Percentiles rank a stretch among this genome's conserved stretches.
These are phyloP conservation scores for Syncephalastrum monosporum DNA, from an alignment of 371 early-diverging fungal genomes.

Conservation along the genomic window DNA sequence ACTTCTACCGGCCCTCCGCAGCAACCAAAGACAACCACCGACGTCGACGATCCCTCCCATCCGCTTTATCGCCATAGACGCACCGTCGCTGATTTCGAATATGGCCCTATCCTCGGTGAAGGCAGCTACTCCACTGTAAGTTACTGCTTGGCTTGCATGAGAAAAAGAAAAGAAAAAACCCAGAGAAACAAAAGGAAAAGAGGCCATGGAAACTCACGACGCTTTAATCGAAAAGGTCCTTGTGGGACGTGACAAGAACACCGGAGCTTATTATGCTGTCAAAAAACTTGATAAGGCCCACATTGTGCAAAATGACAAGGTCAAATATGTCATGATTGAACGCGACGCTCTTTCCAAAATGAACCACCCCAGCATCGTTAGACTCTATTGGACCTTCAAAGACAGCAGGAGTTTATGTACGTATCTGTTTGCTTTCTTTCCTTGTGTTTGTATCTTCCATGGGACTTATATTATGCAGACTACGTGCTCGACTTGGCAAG, in stretches of 20 bases:
- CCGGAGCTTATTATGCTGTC: constrained; percentile 78
- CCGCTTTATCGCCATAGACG: constrained; percentile 39
- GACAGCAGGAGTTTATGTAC: constrained; percentile 85
- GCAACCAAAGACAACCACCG: constrained; percentile 16
- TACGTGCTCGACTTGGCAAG: constrained; percentile 88
- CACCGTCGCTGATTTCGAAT: constrained; percentile 73
- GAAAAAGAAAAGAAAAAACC: not conserved
- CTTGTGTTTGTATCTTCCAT: not conserved
- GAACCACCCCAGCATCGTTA: constrained; percentile 88
- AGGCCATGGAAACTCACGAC: too few relatives aligned
- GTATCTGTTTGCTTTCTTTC: constrained; percentile 2
- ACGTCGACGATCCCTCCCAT: constrained; percentile 46
- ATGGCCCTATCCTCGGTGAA: constrained; percentile 86
- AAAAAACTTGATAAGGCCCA: constrained; percentile 94
- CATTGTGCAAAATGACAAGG: constrained; percentile 90
- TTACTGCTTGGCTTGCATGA: not conserved
- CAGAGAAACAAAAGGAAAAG: too few relatives aligned
- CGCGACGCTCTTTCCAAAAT: constrained; percentile 83
- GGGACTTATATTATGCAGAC: constrained; percentile 37
- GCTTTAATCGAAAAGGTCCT: constrained; percentile 51
- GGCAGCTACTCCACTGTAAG: constrained; percentile 95
- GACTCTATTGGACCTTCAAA: constrained; percentile 93
- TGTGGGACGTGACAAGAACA: constrained; percentile 64
- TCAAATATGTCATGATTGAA: constrained; percentile 94
- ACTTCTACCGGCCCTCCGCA: not conserved